These are phyloP conservation scores for Hypoxylon fuscum DNA, from an alignment of 495 filamentous ascomycete genomes.

Conservation along the genomic window DNA sequence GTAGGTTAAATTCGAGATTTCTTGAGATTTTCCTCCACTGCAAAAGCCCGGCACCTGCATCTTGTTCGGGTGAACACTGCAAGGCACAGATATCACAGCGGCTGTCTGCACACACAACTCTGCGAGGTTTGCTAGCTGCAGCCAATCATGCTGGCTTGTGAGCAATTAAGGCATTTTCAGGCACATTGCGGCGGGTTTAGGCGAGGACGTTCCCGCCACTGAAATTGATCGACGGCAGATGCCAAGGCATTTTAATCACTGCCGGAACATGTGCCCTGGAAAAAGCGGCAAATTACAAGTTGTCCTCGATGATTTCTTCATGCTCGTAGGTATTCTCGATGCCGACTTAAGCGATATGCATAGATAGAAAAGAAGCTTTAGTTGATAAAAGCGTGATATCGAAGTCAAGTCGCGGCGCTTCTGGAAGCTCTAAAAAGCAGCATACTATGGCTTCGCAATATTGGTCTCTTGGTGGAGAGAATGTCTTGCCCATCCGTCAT, in stretches of 20 bases:
- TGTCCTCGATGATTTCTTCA: not conserved
- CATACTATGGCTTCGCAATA: slow-evolving; percentile 4
- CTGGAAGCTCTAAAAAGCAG: slow-evolving; percentile 37
- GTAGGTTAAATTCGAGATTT: not conserved
- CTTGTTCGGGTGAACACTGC: slow-evolving; percentile 14
- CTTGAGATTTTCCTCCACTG: not conserved
- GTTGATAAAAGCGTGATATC: slow-evolving; percentile 18
- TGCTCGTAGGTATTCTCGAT: slow-evolving; percentile 5
- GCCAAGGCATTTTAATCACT: slow-evolving; percentile 35
- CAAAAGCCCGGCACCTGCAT: not conserved
- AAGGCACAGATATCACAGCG: slow-evolving; percentile 31
- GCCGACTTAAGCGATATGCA: slow-evolving; percentile 12
- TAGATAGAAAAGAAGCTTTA: slow-evolving; percentile 18
- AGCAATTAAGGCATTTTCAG: slow-evolving; percentile 34
- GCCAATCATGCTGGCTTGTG: slow-evolving; percentile 20
- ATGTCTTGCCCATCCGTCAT: slow-evolving; percentile 1
- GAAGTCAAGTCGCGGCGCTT: slow-evolving; percentile 25
- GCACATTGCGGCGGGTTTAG: slow-evolving; percentile 38
- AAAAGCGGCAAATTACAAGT: slow-evolving; percentile 25
- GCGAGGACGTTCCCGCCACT: slow-evolving; percentile 28
- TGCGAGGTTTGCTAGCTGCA: slow-evolving; percentile 8
- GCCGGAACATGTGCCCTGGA: slow-evolving; percentile 21
- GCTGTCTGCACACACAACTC: slow-evolving; percentile 20
- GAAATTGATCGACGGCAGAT: slow-evolving; percentile 21
- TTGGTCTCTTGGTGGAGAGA: slow-evolving; percentile 5